phyloP scores from a whole-genome alignment of 2,329 filamentous ascomycete species.

The Beauveria sp. region DNA sequence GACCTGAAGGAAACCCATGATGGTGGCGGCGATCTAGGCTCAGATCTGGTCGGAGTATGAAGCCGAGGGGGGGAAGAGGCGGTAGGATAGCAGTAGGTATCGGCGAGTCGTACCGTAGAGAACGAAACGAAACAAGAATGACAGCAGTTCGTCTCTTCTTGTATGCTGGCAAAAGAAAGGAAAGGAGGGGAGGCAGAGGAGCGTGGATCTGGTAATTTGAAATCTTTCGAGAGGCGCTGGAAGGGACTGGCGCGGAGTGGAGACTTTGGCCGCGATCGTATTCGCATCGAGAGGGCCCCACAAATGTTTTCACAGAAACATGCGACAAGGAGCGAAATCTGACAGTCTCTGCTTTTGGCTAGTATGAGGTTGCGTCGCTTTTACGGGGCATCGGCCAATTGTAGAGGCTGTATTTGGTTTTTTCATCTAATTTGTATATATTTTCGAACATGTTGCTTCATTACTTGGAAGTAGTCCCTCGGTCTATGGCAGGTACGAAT shows the following conservation, averaged over 20 bases:
- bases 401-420: not conserved
- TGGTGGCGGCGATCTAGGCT: constrained; percentile 10
- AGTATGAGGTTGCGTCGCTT: not conserved
- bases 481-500: no score
- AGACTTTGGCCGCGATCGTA: not conserved
- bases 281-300: not conserved
- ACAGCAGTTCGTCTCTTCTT: not conserved
- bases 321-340: not conserved
- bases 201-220: not conserved
- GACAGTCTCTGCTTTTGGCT: not conserved
- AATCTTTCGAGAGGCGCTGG: constrained; percentile 3
- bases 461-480: no score
- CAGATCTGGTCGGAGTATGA: not conserved
- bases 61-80: not conserved
- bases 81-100: not conserved
- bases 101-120: not conserved
- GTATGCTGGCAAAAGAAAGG: not conserved
- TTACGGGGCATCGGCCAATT: constrained; percentile 3
- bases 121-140: not conserved
- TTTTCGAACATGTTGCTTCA: not conserved
- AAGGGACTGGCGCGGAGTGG: not conserved
- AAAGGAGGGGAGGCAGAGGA: not conserved
- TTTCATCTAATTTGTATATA: not conserved
- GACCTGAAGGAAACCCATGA: constrained; percentile 51
- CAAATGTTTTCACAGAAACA: not conserved